Evolutionary conservation across 805 yeast species (phyloP).

Genomic region (Kregervanrija fluxuum): DNA sequence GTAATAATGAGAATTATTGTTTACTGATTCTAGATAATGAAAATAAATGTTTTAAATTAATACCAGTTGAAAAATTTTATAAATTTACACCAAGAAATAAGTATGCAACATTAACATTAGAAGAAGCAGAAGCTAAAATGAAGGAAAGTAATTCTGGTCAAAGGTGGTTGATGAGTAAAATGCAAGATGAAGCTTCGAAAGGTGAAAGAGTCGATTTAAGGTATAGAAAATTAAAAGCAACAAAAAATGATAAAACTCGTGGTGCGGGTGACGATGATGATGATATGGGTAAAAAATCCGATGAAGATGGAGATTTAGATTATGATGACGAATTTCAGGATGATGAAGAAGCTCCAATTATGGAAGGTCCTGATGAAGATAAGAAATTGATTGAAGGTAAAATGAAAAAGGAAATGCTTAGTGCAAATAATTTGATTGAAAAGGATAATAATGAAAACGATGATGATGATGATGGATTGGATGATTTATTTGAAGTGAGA

Average conservation of each 20-base stretch:
- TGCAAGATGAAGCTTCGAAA: constrained; percentile 58
- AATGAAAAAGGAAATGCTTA: constrained; percentile 76
- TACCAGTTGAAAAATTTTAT: constrained; percentile 93
- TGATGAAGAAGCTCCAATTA: constrained; percentile 97
- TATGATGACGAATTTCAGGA: constrained; percentile 96
- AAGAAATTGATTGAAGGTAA: constrained; percentile 81
- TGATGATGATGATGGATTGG: constrained; percentile 59
- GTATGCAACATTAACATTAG: constrained; percentile 87
- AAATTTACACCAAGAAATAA: constrained; percentile 88
- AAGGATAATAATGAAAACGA: constrained; percentile 57
- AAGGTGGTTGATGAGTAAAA: constrained; percentile 92
- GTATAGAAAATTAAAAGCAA: constrained; percentile 29
- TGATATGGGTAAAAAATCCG: constrained; percentile 44
- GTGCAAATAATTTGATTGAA: constrained; percentile 63
- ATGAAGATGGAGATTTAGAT: constrained; percentile 80
- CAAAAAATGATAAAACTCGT: not conserved
- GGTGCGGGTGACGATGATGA: constrained; percentile 16
- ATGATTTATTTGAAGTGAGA: constrained; percentile 59
- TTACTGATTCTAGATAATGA: constrained; percentile 76
- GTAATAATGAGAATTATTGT: constrained; percentile 76
- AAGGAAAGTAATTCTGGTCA: constrained; percentile 67
- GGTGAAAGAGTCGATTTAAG: constrained; percentile 45
- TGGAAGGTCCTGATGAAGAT: constrained; percentile 95
- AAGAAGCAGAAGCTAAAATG: constrained; percentile 95
- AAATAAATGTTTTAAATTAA: constrained; percentile 72